These are phyloP conservation scores for Salix purpurea DNA, from an alignment of 345 rosid genomes.

Conservation along the genomic window DNA sequence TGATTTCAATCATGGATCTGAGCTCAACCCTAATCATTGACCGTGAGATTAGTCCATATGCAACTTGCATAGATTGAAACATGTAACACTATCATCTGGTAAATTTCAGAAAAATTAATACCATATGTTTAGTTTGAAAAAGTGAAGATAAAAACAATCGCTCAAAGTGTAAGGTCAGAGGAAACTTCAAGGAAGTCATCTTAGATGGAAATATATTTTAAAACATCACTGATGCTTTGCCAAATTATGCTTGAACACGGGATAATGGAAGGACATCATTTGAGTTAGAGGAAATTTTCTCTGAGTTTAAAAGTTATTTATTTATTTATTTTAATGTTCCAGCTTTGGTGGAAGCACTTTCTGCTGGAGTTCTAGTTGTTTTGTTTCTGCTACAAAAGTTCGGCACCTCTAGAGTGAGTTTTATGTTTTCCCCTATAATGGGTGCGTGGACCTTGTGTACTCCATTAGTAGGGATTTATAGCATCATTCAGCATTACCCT, in stretches of 20 bases:
- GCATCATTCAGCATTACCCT: conserved; percentile 64
- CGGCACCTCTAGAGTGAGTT: conserved; percentile 84
- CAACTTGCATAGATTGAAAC: background rate
- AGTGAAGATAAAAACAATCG: background rate
- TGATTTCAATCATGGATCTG: background rate
- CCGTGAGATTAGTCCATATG: background rate
- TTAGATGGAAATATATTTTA: background rate
- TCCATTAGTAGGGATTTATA: conserved; percentile 70
- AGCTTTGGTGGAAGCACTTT: conserved; percentile 73
- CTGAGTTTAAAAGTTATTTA: conserved; percentile 4
- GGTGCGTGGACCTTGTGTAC: conserved; percentile 76
- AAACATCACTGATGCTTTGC: background rate
- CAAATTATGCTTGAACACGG: background rate
- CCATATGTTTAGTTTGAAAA: background rate
- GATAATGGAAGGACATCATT: background rate
- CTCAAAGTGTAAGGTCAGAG: background rate
- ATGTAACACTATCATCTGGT: background rate
- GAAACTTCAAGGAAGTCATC: background rate
- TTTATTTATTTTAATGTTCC: conserved; percentile 18
- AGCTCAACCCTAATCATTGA: background rate
- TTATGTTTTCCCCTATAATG: conserved; percentile 81
- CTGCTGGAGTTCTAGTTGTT: conserved; percentile 59
- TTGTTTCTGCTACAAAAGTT: conserved; percentile 73
- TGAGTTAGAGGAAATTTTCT: background rate
- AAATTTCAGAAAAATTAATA: background rate